Evolutionary conservation across 805 yeast genomes (phyloP), one percentile per base, ranked within the genome.

Genomic region (Candida odintsovae): DNA sequence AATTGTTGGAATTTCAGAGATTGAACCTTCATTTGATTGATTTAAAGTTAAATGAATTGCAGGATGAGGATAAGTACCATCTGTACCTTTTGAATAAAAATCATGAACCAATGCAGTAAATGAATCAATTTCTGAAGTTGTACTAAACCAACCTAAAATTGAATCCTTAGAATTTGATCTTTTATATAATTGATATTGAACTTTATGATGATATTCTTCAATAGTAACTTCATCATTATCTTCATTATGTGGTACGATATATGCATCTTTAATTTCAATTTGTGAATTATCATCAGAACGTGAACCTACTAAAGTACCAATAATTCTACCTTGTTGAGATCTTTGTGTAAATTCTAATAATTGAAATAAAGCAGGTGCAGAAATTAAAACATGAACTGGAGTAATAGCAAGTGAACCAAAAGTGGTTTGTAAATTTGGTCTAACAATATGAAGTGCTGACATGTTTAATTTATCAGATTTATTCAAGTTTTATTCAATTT

Each of bases 121-220:
- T 46, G 79, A 74, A 67, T 86, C 90, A 52, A 87, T 76, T 53
- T 71, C 72, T 18, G 76, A 69, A 41, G 72, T 69, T 16, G 84
- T 71, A 43, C 83, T 82, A 64, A 86, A 89, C 96, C 96, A 89
- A 46, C 96, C 96, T 41, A 89, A 73, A 46, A 89, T 83, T 43
- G 75, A 73, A 53, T 82, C 85, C 61, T 84, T 85, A 47, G 94
- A 92, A 66, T 83, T 83, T 29, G 92, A 81, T 61, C 79, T 80
- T 69, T 82, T 84, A 68, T 85, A 79, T 59, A 89, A 69, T 56
- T 80, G 82, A 67, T 72, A 85, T 66, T 86, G 77, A 29, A 81
- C 70, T 61, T 78, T 77, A 72, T 86, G 89, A 63, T 79, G 83
- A 48, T 82, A 83, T 58, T 86, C 87, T 61, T 83, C 90, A 50